Conservation (phyloP, 495 filamentous ascomycete species). For the Astrothelium subdiscretum region DNA sequence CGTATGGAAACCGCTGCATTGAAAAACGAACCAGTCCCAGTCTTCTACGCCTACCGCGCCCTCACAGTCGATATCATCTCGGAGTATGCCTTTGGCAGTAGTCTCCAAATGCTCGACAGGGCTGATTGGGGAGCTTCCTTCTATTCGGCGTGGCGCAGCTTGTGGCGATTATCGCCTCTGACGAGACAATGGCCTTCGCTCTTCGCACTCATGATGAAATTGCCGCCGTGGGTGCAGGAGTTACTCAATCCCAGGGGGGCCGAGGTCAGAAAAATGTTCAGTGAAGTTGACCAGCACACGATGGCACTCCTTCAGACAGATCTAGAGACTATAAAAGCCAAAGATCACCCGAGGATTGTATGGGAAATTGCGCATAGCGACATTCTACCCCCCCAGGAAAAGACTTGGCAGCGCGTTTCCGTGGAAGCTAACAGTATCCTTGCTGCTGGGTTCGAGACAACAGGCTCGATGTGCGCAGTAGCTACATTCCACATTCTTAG, state of each 20-base stretch:
- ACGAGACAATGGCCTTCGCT: constrained; percentile 9
- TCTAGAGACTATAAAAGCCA: not conserved
- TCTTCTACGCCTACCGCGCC: constrained; percentile 29
- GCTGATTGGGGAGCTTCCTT: constrained; percentile 11
- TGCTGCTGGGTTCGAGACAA: constrained; percentile 12
- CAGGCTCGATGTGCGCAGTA: constrained; percentile 11
- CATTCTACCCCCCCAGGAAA: constrained; percentile 7
- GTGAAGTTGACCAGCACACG: constrained; percentile 5
- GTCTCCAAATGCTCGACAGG: constrained; percentile 10
- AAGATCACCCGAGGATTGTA: constrained; percentile 11
- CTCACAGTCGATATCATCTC: constrained; percentile 38
- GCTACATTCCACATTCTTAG: constrained; percentile 23
- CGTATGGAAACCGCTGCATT: constrained; percentile 15
- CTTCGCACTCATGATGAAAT: constrained; percentile 9
- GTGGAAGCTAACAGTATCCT: constrained; percentile 12
- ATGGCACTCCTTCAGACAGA: not conserved
- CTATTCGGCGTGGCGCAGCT: constrained; percentile 9
- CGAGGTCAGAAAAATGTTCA: constrained; percentile 10
- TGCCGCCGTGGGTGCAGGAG: constrained; percentile 8
- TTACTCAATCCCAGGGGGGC: constrained; percentile 4
- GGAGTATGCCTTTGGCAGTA: constrained; percentile 28
- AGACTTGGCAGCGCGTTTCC: constrained; percentile 25
- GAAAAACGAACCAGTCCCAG: constrained; percentile 19
- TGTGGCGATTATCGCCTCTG: constrained; percentile 12
- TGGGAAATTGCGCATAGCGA: constrained; percentile 10